These are phyloP conservation scores for Allium sativum DNA, from an alignment of 106 monocot species.

Conservation along the genomic window DNA sequence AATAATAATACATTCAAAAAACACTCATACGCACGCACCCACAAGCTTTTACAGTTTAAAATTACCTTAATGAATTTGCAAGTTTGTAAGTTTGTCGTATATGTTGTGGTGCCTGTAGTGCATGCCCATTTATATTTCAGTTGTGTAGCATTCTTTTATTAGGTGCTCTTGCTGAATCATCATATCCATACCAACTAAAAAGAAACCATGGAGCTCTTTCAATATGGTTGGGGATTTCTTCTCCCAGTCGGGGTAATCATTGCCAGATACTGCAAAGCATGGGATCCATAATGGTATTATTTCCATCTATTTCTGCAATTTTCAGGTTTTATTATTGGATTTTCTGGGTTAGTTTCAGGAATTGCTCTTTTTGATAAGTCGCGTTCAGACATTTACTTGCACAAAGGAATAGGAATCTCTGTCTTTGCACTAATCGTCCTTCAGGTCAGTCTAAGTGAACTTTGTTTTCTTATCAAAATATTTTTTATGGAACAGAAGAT, in stretches of 20 bases:
- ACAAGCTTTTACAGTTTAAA: no score
- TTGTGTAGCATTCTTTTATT: no score
- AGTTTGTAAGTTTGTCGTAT: no score
- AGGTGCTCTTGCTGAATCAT: constrained; percentile 53
- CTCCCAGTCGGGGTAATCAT: constrained; percentile 73
- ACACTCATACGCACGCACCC: no score
- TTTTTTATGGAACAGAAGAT: no score
- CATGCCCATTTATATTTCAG: no score
- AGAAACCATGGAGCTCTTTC: constrained; percentile 64
- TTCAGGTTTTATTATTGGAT: constrained; percentile 57
- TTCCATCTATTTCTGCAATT: constrained; percentile 61
- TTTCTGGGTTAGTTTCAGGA: constrained; percentile 61
- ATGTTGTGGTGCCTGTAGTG: no score
- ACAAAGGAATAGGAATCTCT: constrained; percentile 69
- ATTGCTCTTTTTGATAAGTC: constrained; percentile 54
- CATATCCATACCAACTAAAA: constrained; percentile 65
- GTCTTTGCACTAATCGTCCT: constrained; percentile 68
- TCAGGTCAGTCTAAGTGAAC: constrained; percentile 63
- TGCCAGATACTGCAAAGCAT: constrained; percentile 62
- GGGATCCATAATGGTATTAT: constrained; percentile 80
- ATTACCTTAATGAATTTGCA: no score
- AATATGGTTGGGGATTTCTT: constrained; percentile 79
- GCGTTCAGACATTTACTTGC: constrained; percentile 52
- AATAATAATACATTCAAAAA: no score
- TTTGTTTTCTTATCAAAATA: no score